Evolutionary conservation across 2,329 filamentous ascomycete species (phyloP), one percentile per base, ranked within the genome.

Genomic region (Aspergillus fructus): DNA sequence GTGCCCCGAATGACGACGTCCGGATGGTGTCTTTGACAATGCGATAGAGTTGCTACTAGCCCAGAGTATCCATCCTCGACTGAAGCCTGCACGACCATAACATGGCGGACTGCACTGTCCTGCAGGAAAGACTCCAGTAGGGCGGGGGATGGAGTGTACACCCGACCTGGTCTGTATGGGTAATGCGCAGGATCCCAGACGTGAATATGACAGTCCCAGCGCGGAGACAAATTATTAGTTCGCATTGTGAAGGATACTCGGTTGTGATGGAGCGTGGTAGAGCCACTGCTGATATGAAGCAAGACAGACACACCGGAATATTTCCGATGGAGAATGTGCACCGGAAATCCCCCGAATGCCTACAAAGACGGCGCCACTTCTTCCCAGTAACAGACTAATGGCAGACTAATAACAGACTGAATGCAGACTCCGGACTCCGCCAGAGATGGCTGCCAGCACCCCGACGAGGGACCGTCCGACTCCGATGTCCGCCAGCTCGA

Each of bases 401-500:
- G 4, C 21, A 21, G 21, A 21, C 7, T 7, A 27, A 27, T 3
- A 4, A 21, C 21, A 21, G 21, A 21, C 21, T 21, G 3, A 27
- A 27, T 27, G 27, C 27, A 30, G 27, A 30, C 9, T 24, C 23
- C 23, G 23, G 5, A 11, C 8, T 30, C 3, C 9, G 27, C 27
- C 40, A 42, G 19, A 23, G 8, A 23, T 21, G 40, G 12, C 17
- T 12, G 40, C 43, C 19, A 46, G 23, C 19, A 27, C 6, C 15
- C 43, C 43, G 21, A 46, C 24, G 0, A 46, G 13, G 15, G 33
- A 48, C 13, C 24, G 21, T 30, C 27, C 27, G 27, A 30, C 27
- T 42, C 37, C 49, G 21, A 51, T 51, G 49, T 51, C 49, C 49
- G 49, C 34, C 23, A 50, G 39, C 39, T 51, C 37, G 15, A 42